phyloP scores from a whole-genome alignment of 129 eudicot genomes.

The Solidago caesia region DNA sequence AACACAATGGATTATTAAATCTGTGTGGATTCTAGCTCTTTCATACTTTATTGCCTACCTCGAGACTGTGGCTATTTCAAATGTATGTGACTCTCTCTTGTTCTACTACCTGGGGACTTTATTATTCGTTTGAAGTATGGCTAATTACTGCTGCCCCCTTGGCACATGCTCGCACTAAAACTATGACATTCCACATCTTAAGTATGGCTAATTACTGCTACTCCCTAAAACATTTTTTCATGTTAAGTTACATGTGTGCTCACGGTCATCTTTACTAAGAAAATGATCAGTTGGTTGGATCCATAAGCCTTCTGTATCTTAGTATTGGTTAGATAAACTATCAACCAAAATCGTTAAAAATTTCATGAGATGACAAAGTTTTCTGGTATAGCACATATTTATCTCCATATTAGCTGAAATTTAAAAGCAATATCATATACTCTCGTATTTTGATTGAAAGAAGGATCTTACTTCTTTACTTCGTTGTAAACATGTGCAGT shows the following conservation, averaged over 20 bases:
- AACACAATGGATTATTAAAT: slow-evolving; percentile 67
- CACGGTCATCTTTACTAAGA: too few relatives aligned
- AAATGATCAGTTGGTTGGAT: too few relatives aligned
- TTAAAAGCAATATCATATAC: neutral
- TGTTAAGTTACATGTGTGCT: too few relatives aligned
- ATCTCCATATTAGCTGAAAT: neutral
- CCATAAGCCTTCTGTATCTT: too few relatives aligned
- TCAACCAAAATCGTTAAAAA: too few relatives aligned
- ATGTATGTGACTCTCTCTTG: slow-evolving; percentile 43
- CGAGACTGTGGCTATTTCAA: slow-evolving; percentile 92
- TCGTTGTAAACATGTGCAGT: slow-evolving; percentile 56
- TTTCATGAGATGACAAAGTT: too few relatives aligned
- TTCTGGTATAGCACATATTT: neutral
- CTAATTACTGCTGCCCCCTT: neutral
- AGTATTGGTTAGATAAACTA: too few relatives aligned
- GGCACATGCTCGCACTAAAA: too few relatives aligned
- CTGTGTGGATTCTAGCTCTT: slow-evolving; percentile 78
- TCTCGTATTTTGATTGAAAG: neutral
- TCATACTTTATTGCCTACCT: slow-evolving; percentile 81
- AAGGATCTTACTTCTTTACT: neutral
- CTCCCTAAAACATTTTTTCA: too few relatives aligned
- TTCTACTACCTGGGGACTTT: neutral
- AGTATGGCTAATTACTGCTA: too few relatives aligned
- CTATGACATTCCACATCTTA: too few relatives aligned
- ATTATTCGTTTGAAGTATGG: slow-evolving; percentile 13